Percentiles rank a stretch among this genome's conserved stretches.
Evolutionary conservation across 805 yeast species (phyloP).

Genomic region (Candida tallmaniae): DNA sequence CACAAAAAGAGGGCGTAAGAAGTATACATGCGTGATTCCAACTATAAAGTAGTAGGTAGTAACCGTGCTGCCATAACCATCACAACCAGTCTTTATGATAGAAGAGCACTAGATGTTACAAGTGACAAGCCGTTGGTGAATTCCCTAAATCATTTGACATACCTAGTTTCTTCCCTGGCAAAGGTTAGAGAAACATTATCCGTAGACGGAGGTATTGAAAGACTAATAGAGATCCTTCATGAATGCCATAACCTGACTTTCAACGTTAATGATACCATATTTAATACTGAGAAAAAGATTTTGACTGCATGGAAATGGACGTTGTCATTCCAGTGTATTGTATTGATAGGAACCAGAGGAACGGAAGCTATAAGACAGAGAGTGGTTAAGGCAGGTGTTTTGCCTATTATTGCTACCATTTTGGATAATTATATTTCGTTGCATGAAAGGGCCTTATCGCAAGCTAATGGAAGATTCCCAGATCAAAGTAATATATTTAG

Average conservation of each 20-base stretch:
- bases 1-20: too few species aligned
- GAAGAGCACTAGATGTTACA: constrained; percentile 89
- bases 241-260: constrained; percentile 56
- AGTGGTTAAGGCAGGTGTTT: constrained; percentile 86
- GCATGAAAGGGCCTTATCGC: constrained; percentile 36
- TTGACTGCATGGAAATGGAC: constrained; percentile 98
- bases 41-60: constrained; percentile 69
- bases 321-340: constrained; percentile 86
- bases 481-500: background rate
- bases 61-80: constrained; percentile 93
- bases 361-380: constrained; percentile 79
- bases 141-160: constrained; percentile 85
- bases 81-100: constrained; percentile 82
- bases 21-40: constrained; percentile 87
- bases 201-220: constrained; percentile 86
- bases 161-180: constrained; percentile 77
- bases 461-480: constrained; percentile 20
- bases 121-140: constrained; percentile 86
- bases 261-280: constrained; percentile 25
- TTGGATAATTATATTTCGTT: constrained; percentile 73
- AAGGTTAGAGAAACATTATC: constrained; percentile 89
- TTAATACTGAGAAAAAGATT: constrained; percentile 40
- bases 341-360: constrained; percentile 89
- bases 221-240: constrained; percentile 79
- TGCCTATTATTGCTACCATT: constrained; percentile 88